phyloP scores from a whole-genome alignment of 345 rosid species.

The Draba incana region DNA sequence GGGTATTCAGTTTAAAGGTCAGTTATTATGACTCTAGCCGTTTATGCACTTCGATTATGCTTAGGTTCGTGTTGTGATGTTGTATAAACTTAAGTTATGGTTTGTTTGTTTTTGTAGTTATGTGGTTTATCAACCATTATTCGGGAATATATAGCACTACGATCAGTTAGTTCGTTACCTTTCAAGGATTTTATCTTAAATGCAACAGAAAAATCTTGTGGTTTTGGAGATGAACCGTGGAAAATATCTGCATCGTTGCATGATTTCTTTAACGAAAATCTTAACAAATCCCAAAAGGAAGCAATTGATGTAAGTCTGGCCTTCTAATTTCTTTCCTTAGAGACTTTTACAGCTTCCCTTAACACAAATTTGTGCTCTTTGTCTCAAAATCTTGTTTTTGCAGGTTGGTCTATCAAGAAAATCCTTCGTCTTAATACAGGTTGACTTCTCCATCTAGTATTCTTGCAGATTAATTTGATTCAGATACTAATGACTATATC shows the following conservation, averaged over 20 bases:
- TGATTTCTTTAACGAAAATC: constrained; percentile 61
- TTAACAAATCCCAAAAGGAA: constrained; percentile 79
- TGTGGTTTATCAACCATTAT: constrained; percentile 91
- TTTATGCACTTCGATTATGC: neutral
- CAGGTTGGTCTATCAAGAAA: constrained; percentile 91
- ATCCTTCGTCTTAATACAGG: constrained; percentile 92
- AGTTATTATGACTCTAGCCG: constrained; percentile 20
- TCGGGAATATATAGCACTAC: constrained; percentile 84
- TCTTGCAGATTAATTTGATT: constrained; percentile 27
- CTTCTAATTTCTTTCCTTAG: neutral
- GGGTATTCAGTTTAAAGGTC: constrained; percentile 75
- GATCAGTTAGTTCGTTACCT: constrained; percentile 79
- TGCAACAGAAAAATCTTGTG: constrained; percentile 55
- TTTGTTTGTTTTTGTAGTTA: constrained; percentile 52
- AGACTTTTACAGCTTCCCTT: constrained; percentile 5
- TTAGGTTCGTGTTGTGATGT: neutral
- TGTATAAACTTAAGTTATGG: neutral
- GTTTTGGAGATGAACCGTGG: constrained; percentile 72
- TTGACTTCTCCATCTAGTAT: constrained; percentile 41
- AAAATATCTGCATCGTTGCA: constrained; percentile 70
- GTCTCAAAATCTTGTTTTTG: constrained; percentile 33
- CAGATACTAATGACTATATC: constrained; percentile 9
- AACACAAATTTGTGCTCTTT: constrained; percentile 29
- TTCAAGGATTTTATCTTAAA: constrained; percentile 85
- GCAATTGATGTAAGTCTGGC: constrained; percentile 78